Evolutionary conservation across 805 yeast genomes (phyloP).

Genomic region (Starmera caribaea): DNA sequence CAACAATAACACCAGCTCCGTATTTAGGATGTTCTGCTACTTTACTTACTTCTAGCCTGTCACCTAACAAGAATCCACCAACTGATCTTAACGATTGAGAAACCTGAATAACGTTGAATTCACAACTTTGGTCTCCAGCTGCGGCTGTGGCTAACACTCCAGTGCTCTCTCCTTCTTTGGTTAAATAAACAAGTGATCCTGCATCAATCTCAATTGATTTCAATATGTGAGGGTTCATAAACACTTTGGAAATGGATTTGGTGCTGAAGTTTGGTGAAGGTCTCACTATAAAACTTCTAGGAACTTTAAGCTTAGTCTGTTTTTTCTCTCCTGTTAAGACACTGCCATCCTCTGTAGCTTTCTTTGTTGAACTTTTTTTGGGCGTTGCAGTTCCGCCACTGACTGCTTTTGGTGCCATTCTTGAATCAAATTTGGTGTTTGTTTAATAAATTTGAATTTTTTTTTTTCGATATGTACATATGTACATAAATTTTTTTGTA

Average conservation of each 20-base stretch:
- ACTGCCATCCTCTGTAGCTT: conserved; percentile 10
- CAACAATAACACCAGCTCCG: conserved; percentile 28
- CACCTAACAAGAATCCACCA: conserved; percentile 38
- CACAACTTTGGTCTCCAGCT: conserved; percentile 24
- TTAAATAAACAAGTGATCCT: conserved; percentile 37
- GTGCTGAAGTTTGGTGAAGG: conserved; percentile 21
- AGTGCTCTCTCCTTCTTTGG: conserved; percentile 31
- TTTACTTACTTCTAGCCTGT: conserved; percentile 38
- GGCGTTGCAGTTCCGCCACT: conserved; percentile 8
- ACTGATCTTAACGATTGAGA: conserved; percentile 35
- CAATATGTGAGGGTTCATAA: conserved; percentile 33
- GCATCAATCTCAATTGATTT: conserved; percentile 34
- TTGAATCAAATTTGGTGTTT: not conserved
- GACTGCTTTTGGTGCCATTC: conserved; percentile 1
- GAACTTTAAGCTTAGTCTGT: conserved; percentile 23
- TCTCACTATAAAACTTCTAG: conserved; percentile 28
- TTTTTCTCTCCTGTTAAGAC: conserved; percentile 10
- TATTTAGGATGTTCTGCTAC: conserved; percentile 38
- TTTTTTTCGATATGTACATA: no score
- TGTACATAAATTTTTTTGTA: no score
- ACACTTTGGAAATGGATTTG: conserved; percentile 28
- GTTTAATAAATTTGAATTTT: no score
- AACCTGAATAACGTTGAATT: conserved; percentile 34
- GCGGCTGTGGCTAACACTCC: conserved; percentile 37
- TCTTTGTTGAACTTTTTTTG: conserved; percentile 20